Percentiles rank a stretch among this genome's conserved stretches.
phyloP scores from a whole-genome alignment of 2,329 filamentous ascomycete genomes.

The Endoconidiophora polonica region DNA sequence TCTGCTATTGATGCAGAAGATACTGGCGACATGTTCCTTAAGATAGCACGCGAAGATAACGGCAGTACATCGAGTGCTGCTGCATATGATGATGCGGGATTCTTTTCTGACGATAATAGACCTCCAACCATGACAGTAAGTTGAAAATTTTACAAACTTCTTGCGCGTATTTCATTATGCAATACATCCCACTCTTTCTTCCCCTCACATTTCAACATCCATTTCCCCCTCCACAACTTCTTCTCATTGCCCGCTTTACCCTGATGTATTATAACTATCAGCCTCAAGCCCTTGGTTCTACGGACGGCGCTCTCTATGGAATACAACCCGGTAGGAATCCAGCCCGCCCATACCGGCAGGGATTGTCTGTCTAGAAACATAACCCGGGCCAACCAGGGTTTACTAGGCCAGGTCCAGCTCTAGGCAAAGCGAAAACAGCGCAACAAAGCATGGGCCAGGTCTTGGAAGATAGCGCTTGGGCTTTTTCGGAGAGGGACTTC shows the following conservation, averaged over 20 bases:
- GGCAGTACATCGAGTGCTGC: constrained; percentile 22
- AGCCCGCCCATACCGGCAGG: no score
- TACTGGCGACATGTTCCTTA: constrained; percentile 41
- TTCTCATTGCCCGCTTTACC: background rate
- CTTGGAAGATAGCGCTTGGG: background rate
- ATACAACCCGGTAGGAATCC: no score
- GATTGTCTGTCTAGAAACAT: no score
- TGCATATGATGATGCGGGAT: constrained; percentile 18
- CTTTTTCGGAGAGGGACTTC: background rate
- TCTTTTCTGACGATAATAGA: constrained; percentile 11
- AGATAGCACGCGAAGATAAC: constrained; percentile 38
- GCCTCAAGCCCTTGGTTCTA: background rate
- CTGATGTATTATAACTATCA: background rate
- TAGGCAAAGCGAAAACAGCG: constrained; percentile 2
- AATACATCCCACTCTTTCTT: background rate
- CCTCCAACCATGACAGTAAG: constrained; percentile 23
- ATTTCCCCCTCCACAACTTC: constrained; percentile 10
- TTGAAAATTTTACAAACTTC: constrained; percentile 15
- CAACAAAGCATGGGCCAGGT: no score
- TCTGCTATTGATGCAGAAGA: constrained; percentile 29
- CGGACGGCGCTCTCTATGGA: no score
- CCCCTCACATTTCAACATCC: constrained; percentile 3
- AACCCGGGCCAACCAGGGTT: background rate
- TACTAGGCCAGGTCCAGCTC: constrained; percentile 1
- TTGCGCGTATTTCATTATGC: background rate